Base-by-base conservation (phyloP, 164 flowering plant species). In the Hamamelis virginiana region DNA sequence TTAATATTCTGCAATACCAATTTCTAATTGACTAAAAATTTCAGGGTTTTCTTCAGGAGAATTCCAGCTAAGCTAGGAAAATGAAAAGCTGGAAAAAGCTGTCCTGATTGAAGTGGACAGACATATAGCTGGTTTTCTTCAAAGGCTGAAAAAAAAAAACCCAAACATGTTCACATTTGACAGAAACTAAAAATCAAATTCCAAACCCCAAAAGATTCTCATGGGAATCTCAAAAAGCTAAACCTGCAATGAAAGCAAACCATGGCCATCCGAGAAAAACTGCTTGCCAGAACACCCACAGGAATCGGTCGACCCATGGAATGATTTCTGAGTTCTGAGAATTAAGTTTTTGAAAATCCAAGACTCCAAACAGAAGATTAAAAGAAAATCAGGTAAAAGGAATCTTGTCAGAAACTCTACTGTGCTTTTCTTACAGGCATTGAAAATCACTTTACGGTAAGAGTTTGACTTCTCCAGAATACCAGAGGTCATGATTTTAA, bases 171-270 rank as follows among this genome's bases (percentile, higher is more conserved):
- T 25, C 60, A 22, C 52, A 13, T 23, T 68, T 68, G 53, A 33
- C 48, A 60, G 27, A 56, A 68, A 74, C n/a, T n/a, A n/a, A 62
- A 22, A 33, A 33, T 51, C 63, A 41, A 66, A 61, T 67, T 38
- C 44, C 75, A 41, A 53, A 78, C 66, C 73, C 75, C 70, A 73
- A 65, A 61, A 73, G 64, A 70, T 71, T 71, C 60, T 60, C 67
- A 66, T 46, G 65, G 64, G 57, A 68, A 45, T 68, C 73, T 67
- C n/a, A 58, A 62, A 73, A 70, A 47, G 45, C 16, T 51, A 50
- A 69, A 50, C 52, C 52, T 69, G n/a, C 66, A 61, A 38, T 25
- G 27, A 51, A 59, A 64, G 22, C 41, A 46, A 48, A 38, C 23
- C 5, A 58, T 44, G 15, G 21, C 44, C 16, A 21, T 43, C 53